phyloP scores from a whole-genome alignment of 176 grass and related monocot species.

The Tuctoria greenei region DNA sequence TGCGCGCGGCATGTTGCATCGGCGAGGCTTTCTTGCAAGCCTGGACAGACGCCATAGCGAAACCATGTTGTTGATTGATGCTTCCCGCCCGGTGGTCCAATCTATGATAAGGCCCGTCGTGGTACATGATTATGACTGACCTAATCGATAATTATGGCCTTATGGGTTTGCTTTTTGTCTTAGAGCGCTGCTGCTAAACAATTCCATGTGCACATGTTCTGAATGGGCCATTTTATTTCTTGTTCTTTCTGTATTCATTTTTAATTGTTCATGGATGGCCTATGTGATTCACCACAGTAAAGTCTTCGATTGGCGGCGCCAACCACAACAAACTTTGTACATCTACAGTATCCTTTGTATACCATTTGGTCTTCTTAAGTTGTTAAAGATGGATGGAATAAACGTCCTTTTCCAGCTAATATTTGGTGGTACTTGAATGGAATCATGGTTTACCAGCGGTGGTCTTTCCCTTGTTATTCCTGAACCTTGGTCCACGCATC shows the following conservation, averaged over 20 bases:
- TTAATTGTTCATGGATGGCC: background rate
- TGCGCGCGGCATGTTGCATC: slow-evolving; percentile 36
- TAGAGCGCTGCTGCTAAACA: background rate
- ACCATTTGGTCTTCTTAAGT: background rate
- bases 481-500: background rate
- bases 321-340: background rate
- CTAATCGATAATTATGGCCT: slow-evolving; percentile 19
- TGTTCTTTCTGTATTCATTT: background rate
- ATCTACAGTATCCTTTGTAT: background rate
- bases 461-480: slow-evolving; percentile 3
- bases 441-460: slow-evolving; percentile 7
- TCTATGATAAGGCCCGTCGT: background rate
- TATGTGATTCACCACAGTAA: background rate
- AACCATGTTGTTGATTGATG: slow-evolving; percentile 7
- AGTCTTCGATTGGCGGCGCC: background rate
- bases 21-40: slow-evolving; percentile 26
- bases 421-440: slow-evolving; percentile 30
- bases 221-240: background rate
- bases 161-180: slow-evolving; percentile 27
- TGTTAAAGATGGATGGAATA: slow-evolving; percentile 34
- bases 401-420: slow-evolving; percentile 39
- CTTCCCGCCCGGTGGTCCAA: background rate
- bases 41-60: slow-evolving; percentile 19
- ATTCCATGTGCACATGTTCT: slow-evolving; percentile 16
- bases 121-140: background rate